phyloP scores from a whole-genome alignment of 257 asterid genomes.

The Scutellaria baicalensis region DNA sequence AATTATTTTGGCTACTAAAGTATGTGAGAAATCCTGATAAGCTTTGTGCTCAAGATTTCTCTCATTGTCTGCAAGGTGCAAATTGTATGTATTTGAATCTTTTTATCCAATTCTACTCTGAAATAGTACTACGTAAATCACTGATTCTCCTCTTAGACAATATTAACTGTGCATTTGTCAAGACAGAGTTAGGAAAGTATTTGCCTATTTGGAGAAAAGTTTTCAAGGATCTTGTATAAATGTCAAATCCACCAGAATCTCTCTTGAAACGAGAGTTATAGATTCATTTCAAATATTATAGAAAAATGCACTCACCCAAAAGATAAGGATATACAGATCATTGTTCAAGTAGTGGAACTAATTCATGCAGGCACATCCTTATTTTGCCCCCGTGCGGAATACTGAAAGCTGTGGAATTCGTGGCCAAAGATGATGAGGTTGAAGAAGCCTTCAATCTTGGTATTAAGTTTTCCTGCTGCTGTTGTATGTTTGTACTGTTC shows the following conservation, averaged over 20 bases:
- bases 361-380: conserved; percentile 67
- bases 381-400: conserved; percentile 57
- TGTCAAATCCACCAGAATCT: too few relatives aligned
- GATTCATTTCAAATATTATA: not conserved
- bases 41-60: not conserved
- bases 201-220: too few relatives aligned
- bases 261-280: too few relatives aligned
- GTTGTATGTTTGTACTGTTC: not conserved
- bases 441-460: not conserved
- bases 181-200: too few relatives aligned
- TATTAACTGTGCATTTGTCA: not conserved
- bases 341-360: too few relatives aligned
- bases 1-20: not conserved
- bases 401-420: conserved; percentile 61
- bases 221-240: too few relatives aligned
- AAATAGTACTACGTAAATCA: not conserved
- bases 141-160: not conserved
- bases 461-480: not conserved
- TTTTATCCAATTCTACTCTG: too few relatives aligned
- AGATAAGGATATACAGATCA: too few relatives aligned
- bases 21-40: too few relatives aligned
- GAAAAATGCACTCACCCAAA: too few relatives aligned
- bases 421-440: conserved; percentile 14
- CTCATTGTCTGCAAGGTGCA: conserved; percentile 26
- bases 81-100: not conserved